Evolutionary conservation across 208 protist genomes (phyloP).

Genomic region (Balamuthia mandrillaris): DNA sequence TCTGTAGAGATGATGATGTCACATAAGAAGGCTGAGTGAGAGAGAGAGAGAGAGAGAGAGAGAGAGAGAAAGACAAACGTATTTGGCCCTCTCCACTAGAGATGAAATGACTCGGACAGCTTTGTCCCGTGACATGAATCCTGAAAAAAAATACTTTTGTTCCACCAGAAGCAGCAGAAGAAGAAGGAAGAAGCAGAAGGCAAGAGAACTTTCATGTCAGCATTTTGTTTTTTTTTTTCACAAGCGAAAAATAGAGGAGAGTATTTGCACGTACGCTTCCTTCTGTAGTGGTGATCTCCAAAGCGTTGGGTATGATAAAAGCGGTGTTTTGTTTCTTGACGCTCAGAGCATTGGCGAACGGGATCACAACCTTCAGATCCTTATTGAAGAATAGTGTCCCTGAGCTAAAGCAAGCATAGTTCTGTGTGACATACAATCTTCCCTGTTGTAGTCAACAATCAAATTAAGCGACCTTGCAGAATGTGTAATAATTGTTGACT

Average conservation of each 20-base stretch:
- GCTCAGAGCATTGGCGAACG: too few relatives aligned
- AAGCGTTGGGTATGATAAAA: not conserved
- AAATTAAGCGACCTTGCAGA: not conserved
- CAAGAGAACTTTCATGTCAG: too few relatives aligned
- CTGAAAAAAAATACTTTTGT: not conserved
- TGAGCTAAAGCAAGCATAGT: not conserved
- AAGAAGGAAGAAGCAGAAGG: too few relatives aligned
- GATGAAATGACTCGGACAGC: not conserved
- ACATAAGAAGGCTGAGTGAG: not conserved
- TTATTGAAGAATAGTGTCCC: not conserved
- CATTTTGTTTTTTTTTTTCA: too few relatives aligned
- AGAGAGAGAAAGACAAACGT: not conserved
- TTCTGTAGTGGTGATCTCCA: not conserved
- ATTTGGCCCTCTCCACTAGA: not conserved
- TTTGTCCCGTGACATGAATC: not conserved
- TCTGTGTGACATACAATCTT: not conserved
- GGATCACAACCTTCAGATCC: not conserved
- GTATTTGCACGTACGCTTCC: not conserved
- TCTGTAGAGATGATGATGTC: not conserved
- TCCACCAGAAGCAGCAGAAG: too few relatives aligned
- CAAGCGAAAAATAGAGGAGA: not conserved
- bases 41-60: not conserved
- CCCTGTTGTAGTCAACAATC: not conserved
- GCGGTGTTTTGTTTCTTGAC: not conserved
- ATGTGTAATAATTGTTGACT: too few relatives aligned